Base-by-base conservation (phyloP, 257 asterid species). In the Gentiana dahurica region DNA sequence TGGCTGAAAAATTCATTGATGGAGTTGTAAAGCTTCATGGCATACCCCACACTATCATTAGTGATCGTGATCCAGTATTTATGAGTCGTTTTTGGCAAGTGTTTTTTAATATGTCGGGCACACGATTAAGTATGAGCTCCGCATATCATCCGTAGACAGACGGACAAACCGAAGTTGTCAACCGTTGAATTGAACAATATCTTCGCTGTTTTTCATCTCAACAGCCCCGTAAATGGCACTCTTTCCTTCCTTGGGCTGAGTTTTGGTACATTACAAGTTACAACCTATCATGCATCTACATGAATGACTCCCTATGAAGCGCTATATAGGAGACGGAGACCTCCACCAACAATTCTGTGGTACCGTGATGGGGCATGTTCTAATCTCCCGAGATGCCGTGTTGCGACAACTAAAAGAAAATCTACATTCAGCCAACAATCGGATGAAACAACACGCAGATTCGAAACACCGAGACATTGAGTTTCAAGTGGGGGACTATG, bases 231-330 rank as follows among this genome's bases (percentile, higher is more conserved):
- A 13, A 12, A 1, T 53, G 60, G 55, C 4, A 1, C 3, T 5
- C 12, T 8, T 50, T 3, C 3, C 43, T 61, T 3, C 59, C 59
- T 0, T 24, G 35, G 51, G 68, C 12, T 1, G 55, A 64, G 48
- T 55, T 2, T 2, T 63, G 56, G 61, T 64, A 55, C 5, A 64
- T 54, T 11, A n/a, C 62, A 1, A 13, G 55, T 54, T 11, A n/a
- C 62, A 1, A 13, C 54, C 4, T 54, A 33, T 6, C 62, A 64
- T 4, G 5, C 68, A 0, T 49, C 62, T 2, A 8, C 15, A 1
- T 37, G 34, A 1, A 24, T 39, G 9, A 32, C 59, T 6, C 45
- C 11, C 0, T 38, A 24, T 34, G n/a, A 49, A 3, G 36, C 51
- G 4, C 1, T 60, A 9, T 60, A 32, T 48, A 15, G 54, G 1